Evolutionary conservation across 148 eudicot species (phyloP), one percentile per base, ranked within the genome.

Genomic region (Rhododendron vialii): DNA sequence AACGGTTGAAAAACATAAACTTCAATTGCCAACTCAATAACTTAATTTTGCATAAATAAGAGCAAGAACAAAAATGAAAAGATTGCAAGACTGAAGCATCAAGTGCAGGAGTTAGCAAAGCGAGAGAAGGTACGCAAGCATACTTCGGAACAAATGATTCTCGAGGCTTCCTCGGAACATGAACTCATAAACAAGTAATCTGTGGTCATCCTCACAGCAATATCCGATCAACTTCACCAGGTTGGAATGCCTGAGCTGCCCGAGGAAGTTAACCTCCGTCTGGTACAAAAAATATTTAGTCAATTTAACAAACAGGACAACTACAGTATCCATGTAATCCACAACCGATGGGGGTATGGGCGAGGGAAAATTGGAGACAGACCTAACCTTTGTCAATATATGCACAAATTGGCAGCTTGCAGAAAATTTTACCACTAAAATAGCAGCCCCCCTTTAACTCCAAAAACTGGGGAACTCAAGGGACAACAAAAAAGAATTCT

Each of bases 121-220:
- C 26, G 48, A 57, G 71, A 78, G 82, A 87, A 84, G 47, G 78
- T 35, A 88, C 65, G 84, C 84, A 63, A 43, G 85, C 89, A 83
- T 96, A 96, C 98, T 96, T 93, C 95, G 95, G 90, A 96, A 96
- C 85, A 96, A 88, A 89, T 96, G 98, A 86, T 96, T 93, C 84
- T 94, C 99, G 82, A 96, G 98, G 92, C 99, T 96, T 83, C 99
- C 99, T 47, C 99, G 91, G 78, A 94, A 94, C 99, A 96, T 96
- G 89, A 95, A 96, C 92, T 96, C 99, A 78, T 96, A 96, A 78
- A 94, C 99, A 73, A 96, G 96, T 85, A 96, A 90, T 53, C 99
- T 91, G 85, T 96, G 98, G 61, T 96, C 99, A 91, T 96, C 99
- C 91, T 96, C 98, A 73, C 98, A 96, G 89, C 99, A 96, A 88